Evolutionary conservation across 2,329 filamentous ascomycete species (phyloP), one percentile per base, ranked within the genome.

Genomic region (Coniochaeta hoffmannii): DNA sequence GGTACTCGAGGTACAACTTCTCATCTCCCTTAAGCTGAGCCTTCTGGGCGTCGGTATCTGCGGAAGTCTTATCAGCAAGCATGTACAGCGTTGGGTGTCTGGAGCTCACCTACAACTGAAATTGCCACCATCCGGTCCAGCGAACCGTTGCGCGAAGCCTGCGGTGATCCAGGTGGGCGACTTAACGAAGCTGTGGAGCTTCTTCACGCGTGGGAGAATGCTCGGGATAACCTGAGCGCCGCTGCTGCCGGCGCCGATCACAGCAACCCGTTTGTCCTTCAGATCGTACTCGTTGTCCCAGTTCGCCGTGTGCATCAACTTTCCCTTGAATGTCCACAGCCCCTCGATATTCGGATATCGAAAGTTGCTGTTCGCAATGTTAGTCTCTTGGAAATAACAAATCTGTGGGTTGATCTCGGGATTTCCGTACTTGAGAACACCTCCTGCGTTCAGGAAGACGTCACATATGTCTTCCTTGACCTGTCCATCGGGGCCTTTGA

Each of bases 291-390:
- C 28, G 11, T 41, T 30, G 28, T 55, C 53, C 63, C 64, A 66
- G 10, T 54, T 53, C 2, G 63, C 64, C 32, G 58, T 64, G 38
- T 66, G 64, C 12, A 65, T 34, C 9, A 65, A 34, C 26, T 61
- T 60, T 4, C 64, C 64, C 36, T 63, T 60, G 59, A 65, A 65
- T 12, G 53, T 53, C 12, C 58, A 31, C 0, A 65, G 50, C 0
- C 63, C 64, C 44, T 59, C 55, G 50, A 66, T 65, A 4, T 63
- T 49, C 2, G 63, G 63, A 56, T 56, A 64, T 22, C 59, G 60
- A 2, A 4, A 57, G 32, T 53, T 30, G 38, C 38, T 41, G 50
- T 6, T 6, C 36, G 36, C n/a, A 22, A 41, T 50, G 41, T 49
- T 14, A 26, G 41, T 49, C 5, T 49, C 41, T 49, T 30, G 38